Conservation (phyloP, 2,329 filamentous ascomycete genomes). For the Aureobasidium leucospermi region DNA sequence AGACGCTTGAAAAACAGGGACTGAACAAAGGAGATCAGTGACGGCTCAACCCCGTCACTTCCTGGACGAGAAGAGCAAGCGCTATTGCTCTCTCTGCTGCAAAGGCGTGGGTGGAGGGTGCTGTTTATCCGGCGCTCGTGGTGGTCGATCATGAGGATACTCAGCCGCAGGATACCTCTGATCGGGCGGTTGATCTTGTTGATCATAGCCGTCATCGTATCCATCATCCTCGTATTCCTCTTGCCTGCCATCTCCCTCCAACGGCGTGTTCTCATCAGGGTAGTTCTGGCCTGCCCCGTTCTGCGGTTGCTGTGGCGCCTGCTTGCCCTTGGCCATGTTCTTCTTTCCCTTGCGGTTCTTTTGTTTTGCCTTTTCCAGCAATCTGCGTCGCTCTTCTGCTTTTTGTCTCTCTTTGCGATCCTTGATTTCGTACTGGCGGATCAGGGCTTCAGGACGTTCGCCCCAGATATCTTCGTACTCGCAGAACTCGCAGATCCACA, state of each 20-base stretch:
- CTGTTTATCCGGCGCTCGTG: conserved; percentile 4
- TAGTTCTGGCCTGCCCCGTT: conserved; percentile 7
- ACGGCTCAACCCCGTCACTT: conserved; percentile 2
- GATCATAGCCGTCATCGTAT: conserved; percentile 18
- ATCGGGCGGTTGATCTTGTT: conserved; percentile 12
- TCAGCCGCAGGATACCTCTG: neutral
- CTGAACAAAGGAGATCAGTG: conserved; percentile 8
- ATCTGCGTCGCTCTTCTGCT: conserved; percentile 73
- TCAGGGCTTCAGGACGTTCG: conserved; percentile 72
- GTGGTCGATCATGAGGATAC: neutral
- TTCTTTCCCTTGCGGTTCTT: conserved; percentile 89
- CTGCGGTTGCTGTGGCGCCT: neutral
- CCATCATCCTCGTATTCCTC: conserved; percentile 13
- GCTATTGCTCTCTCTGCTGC: neutral
- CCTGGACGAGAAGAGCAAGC: neutral
- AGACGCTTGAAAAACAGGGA: neutral
- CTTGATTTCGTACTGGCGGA: conserved; percentile 89
- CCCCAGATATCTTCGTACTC: conserved; percentile 96
- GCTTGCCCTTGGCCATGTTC: conserved; percentile 19
- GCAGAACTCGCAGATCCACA: conserved; percentile 97
- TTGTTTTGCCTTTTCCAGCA: conserved; percentile 89
- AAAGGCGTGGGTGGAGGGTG: neutral
- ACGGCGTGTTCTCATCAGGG: conserved; percentile 8
- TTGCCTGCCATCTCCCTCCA: neutral
- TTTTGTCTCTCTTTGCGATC: conserved; percentile 78